Evolutionary conservation across 352 stramenopile species (phyloP), one percentile per base, ranked within the genome.

Genomic region (Globisporangium spinosum): DNA sequence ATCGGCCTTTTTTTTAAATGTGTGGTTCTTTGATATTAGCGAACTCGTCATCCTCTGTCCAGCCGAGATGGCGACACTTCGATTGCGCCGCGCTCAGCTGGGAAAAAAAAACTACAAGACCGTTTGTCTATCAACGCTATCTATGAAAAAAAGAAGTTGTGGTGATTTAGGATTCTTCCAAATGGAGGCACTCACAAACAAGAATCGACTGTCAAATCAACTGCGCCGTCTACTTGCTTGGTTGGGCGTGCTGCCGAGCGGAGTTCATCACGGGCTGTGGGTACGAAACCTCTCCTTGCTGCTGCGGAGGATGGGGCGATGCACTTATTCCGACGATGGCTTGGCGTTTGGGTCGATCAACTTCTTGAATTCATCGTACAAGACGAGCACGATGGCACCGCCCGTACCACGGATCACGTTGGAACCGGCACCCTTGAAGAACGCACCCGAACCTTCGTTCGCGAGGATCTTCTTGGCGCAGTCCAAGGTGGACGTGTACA

Each of bases 331-430:
- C 72, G 77, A 81, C 68, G 77, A 81, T 69, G 77, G 77, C 77
- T 84, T 83, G 76, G 76, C 76, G 71, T 79, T 79, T 45, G 77
- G 77, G 69, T 79, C 71, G 64, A 93, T 85, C 47, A 93, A 45
- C 70, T 88, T 87, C 90, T 99, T 99, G 87, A 99, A 98, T 85
- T 99, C 97, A 71, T 98, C 98, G 90, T 99, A 99, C 71, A 99
- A 80, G 55, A 99, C 97, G 83, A 99, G 92, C 67, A 99, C 97
- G 64, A 99, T 89, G 63, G 98, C 97, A 82, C 97, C 96, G 76
- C 97, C 97, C 74, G 98, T 98, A 71, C 96, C 98, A 98, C 98
- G 97, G 77, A 99, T 97, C 70, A 98, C 83, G 84, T 99, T 99
- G 70, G 97, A 98, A 73, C 95, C 96, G 64, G 97, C 97, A 76